A percentile compares a stretch with the other conserved stretches of the same genome.
phyloP scores from a whole-genome alignment of 805 yeast species.

The Ogataea methanolica region DNA sequence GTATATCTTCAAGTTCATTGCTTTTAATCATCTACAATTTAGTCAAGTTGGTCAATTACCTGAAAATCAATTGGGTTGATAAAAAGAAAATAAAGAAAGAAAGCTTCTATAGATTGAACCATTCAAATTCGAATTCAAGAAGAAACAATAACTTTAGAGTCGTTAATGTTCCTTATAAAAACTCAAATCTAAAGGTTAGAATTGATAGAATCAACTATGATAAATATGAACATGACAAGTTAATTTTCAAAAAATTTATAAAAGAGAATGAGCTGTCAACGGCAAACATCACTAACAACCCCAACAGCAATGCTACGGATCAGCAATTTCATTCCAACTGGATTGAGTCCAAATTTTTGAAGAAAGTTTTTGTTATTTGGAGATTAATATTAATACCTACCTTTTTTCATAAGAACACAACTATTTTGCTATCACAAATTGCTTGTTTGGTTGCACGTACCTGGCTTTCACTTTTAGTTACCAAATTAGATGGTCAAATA shows the following conservation, averaged over 20 bases:
- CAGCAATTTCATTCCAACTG: neutral
- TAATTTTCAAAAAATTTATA: conserved; percentile 44
- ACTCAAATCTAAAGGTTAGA: conserved; percentile 33
- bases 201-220: conserved; percentile 46
- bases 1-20: conserved; percentile 23
- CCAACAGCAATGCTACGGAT: too few relatives aligned
- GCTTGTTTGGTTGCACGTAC: conserved; percentile 75
- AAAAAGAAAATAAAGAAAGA: neutral
- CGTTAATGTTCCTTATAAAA: conserved; percentile 46
- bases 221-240: conserved; percentile 51
- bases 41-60: conserved; percentile 19
- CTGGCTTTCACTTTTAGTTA: conserved; percentile 79
- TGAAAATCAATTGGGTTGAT: conserved; percentile 6
- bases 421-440: conserved; percentile 64
- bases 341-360: conserved; percentile 56
- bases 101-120: neutral
- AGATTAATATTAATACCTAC: conserved; percentile 71
- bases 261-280: conserved; percentile 22
- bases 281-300: neutral
- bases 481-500: conserved; percentile 87
- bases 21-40: conserved; percentile 21
- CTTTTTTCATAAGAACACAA: conserved; percentile 60
- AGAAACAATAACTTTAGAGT: conserved; percentile 33
- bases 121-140: conserved; percentile 3
- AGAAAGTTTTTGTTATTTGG: conserved; percentile 74